Base-by-base conservation (phyloP, 345 rosid genomes). In the Moringa oleifera region DNA sequence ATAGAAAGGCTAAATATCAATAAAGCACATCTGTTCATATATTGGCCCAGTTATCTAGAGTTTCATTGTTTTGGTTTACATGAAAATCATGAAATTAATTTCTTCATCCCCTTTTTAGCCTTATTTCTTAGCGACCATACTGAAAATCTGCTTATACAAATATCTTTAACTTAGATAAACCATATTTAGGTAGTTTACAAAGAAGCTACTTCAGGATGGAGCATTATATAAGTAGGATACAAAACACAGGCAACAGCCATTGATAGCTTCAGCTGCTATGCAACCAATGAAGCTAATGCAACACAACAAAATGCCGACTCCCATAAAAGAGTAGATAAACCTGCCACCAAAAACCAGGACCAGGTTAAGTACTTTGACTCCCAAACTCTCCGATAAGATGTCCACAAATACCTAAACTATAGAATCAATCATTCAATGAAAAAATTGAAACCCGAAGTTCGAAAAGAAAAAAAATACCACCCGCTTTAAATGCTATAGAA, bases 321-420 rank as follows among this genome's bases (percentile, higher is more conserved):
- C 92, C 92, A 94, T 86, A 65, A 90, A 94, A 23, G 88, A 83
- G 78, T 94, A 88, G 68, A 94, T 94, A 75, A 94, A 94, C 99
- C 97, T 94, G 88, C 73, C 77, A 79, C 28, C 31, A 66, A 55
- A 71, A 57, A 58, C 70, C 6, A 63, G 25, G 62, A 68, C 55
- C 33, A 54, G 54, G 25, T 68, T 23, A 68, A 55, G n/a, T 57
- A 64, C 36, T 28, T 63, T 37, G 8, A 68, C 15, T 52, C 17
- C 60, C n/a, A 63, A 24, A 51, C n/a, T 47, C 46, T 31, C 28
- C 63, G 36, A 54, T 55, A 20, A 20, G 68, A 60, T 20, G 20
- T 9, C 51, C 53, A 23, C 20, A 33, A 18, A 51, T 22, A 2
- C 51, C 19, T 24, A 51, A 21, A 53, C 24, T 23, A 46, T 16